phyloP scores from a whole-genome alignment of 2,329 filamentous ascomycete species.

The Beauveria caledonica region DNA sequence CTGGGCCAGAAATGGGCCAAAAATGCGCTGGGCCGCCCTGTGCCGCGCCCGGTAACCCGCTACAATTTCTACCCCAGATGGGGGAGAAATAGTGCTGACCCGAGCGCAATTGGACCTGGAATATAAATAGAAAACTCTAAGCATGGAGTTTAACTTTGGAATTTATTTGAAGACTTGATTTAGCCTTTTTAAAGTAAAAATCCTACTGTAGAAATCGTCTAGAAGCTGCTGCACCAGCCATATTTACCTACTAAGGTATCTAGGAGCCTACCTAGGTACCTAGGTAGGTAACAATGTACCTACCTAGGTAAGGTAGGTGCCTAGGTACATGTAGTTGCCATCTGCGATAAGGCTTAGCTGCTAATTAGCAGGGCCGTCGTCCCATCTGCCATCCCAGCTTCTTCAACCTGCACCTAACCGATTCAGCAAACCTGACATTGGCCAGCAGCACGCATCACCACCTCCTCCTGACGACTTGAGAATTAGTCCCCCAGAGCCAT shows the following conservation, averaged over 20 bases:
- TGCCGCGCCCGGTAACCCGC: neutral
- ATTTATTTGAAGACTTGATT: too few species aligned
- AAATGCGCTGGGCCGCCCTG: slow-evolving; percentile 2
- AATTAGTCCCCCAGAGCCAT: slow-evolving; percentile 23
- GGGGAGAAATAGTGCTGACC: neutral
- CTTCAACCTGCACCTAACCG: neutral
- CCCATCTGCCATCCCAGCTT: neutral
- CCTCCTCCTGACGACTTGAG: neutral
- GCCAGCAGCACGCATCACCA: neutral
- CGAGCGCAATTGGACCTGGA: too few species aligned
- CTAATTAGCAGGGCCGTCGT: slow-evolving; percentile 1
- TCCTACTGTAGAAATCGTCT: neutral
- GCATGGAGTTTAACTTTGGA: too few species aligned
- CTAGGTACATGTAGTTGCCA: too few species aligned
- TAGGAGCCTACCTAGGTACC: too few species aligned
- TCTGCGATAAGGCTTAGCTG: neutral
- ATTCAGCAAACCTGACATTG: neutral
- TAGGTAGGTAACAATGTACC: neutral
- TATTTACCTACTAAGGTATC: too few species aligned
- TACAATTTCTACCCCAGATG: slow-evolving; percentile 3
- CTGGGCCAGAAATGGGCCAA: neutral
- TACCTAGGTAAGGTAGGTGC: too few species aligned
- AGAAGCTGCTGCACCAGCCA: neutral
- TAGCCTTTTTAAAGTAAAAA: too few species aligned
- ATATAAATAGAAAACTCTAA: too few species aligned